Evolutionary conservation across 306 rosid genomes (phyloP).

Genomic region (Prunus mira): DNA sequence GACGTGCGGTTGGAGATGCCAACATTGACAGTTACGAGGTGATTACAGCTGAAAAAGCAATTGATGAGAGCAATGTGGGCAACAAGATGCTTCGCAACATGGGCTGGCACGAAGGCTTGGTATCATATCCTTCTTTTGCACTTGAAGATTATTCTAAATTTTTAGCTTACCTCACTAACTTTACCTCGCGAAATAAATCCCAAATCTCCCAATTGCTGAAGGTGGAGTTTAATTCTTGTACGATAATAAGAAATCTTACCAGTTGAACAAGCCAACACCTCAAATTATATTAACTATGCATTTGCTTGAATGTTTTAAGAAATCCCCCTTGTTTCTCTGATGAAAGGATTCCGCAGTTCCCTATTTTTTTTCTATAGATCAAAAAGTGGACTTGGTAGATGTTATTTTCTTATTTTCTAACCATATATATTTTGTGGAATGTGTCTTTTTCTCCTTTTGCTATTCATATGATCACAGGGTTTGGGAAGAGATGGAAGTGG

Average conservation of each 20-base stretch:
- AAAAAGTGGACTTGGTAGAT: not conserved
- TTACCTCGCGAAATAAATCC: not conserved
- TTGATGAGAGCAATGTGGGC: constrained; percentile 92
- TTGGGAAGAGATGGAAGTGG: constrained; percentile 98
- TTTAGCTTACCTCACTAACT: not conserved
- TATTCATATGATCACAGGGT: constrained; percentile 60
- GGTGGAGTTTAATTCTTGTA: not conserved
- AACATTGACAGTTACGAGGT: constrained; percentile 66
- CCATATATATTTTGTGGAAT: constrained; percentile 20
- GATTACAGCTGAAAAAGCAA: constrained; percentile 86
- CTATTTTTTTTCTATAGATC: not conserved
- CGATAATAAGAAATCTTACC: not conserved
- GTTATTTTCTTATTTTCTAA: constrained; percentile 24
- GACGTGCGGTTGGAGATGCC: constrained; percentile 66
- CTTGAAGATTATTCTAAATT: not conserved
- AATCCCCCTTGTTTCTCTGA: not conserved
- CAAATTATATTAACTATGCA: not conserved
- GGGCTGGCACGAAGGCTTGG: constrained; percentile 99
- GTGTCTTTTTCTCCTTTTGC: constrained; percentile 31
- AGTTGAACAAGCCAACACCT: not conserved
- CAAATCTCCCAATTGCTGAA: not conserved
- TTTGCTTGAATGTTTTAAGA: not conserved
- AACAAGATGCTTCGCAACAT: constrained; percentile 99
- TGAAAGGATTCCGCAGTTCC: not conserved
- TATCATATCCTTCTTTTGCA: constrained; percentile 48